A percentile compares a stretch with the other conserved stretches of the same genome.
Conservation (phyloP, 441 rosid species). For the Mallotus repandus region DNA sequence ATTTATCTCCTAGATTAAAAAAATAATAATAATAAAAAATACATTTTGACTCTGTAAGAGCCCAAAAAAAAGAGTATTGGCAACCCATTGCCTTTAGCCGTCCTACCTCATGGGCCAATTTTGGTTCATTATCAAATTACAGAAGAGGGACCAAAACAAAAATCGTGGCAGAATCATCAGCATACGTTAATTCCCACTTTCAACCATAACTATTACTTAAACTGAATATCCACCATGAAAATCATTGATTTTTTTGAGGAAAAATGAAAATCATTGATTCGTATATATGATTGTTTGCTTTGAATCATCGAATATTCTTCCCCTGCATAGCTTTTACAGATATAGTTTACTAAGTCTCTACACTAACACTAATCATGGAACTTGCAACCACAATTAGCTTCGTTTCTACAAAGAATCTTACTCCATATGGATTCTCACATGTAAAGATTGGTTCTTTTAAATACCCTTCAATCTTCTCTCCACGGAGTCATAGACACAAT, state of each 20-base stretch:
- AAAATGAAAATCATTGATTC: too few species aligned
- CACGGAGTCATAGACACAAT: background rate
- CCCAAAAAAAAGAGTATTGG: too few species aligned
- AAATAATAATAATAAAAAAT: too few species aligned
- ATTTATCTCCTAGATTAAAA: too few species aligned
- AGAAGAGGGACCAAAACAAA: background rate
- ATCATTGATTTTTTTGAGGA: too few species aligned
- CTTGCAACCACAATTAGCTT: slow-evolving; percentile 17
- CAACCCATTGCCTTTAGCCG: too few species aligned
- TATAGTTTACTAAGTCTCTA: background rate
- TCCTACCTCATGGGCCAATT: background rate
- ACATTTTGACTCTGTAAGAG: too few species aligned
- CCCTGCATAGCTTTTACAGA: background rate
- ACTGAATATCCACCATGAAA: background rate
- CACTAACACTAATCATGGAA: slow-evolving; percentile 22
- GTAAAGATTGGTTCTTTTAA: slow-evolving; percentile 1
- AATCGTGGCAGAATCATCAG: slow-evolving; percentile 38
- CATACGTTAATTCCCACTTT: slow-evolving; percentile 13
- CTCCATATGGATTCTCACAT: slow-evolving; percentile 6
- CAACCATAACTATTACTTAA: background rate
- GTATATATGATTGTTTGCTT: background rate
- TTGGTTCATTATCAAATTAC: background rate
- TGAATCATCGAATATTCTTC: background rate
- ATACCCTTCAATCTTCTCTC: slow-evolving; percentile 9
- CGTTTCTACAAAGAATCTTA: slow-evolving; percentile 3